phyloP scores from a whole-genome alignment of 1,139 yeast species.

The Zygosaccharomyces pseudobailii region DNA sequence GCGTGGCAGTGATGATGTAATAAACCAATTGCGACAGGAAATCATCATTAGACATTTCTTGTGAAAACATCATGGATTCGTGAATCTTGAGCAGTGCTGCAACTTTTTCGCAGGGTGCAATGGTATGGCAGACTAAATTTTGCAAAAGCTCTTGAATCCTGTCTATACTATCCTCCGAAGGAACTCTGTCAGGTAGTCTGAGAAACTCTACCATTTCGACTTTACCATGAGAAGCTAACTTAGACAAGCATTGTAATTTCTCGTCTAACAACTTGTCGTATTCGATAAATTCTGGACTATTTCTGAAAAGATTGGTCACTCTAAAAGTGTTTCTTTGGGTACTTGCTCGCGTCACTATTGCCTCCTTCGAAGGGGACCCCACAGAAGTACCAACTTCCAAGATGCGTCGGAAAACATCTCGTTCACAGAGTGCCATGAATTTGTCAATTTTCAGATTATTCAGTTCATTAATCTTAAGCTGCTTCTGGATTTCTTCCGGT shows the following conservation, averaged over 20 bases:
- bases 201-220: constrained; percentile 26
- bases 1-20: constrained; percentile 43
- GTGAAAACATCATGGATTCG: constrained; percentile 23
- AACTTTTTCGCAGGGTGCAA: constrained; percentile 31
- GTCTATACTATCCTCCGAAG: constrained; percentile 7
- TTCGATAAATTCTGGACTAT: constrained; percentile 30
- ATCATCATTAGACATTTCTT: constrained; percentile 40
- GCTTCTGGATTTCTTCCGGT: constrained; percentile 30
- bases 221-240: constrained; percentile 17
- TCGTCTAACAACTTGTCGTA: constrained; percentile 26
- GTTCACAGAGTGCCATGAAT: constrained; percentile 31
- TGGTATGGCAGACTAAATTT: constrained; percentile 18
- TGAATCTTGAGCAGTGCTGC: constrained; percentile 26
- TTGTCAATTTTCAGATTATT: constrained; percentile 28
- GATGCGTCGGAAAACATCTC: constrained; percentile 26
- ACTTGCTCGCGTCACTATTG: constrained; percentile 1
- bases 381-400: constrained; percentile 33
- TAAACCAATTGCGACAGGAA: constrained; percentile 53
- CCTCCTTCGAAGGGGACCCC: constrained; percentile 12
- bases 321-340: constrained; percentile 15
- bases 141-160: constrained; percentile 15
- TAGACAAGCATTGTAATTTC: constrained; percentile 22
- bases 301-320: constrained; percentile 25
- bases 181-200: constrained; percentile 18
- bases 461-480: constrained; percentile 23